These are phyloP conservation scores for Capsicum pubescens DNA, from an alignment of 257 asterid species.

Conservation along the genomic window DNA sequence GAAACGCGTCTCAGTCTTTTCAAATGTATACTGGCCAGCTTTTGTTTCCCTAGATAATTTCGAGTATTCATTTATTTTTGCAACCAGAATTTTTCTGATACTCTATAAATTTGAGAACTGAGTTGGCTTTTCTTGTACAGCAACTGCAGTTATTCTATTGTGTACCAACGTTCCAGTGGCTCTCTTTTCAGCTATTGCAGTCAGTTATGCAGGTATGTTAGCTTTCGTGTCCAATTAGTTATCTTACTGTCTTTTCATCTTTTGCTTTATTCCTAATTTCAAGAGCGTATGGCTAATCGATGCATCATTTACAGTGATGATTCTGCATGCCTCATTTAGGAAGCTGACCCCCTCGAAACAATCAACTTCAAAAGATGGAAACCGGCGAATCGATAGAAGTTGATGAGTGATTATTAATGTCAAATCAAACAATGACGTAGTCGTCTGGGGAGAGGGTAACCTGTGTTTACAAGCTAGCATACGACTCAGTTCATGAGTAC, in stretches of 20 bases:
- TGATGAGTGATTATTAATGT: slow-evolving; percentile 20
- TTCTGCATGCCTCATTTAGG: slow-evolving; percentile 85
- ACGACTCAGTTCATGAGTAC: background rate
- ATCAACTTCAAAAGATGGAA: slow-evolving; percentile 49
- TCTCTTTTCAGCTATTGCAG: slow-evolving; percentile 59
- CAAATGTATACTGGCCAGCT: background rate
- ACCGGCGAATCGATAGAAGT: slow-evolving; percentile 41
- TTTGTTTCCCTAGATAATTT: background rate
- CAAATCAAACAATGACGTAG: background rate
- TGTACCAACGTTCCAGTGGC: slow-evolving; percentile 75
- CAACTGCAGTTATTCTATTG: slow-evolving; percentile 63
- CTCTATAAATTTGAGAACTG: slow-evolving; percentile 19
- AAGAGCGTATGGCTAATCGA: slow-evolving; percentile 1
- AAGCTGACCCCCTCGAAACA: slow-evolving; percentile 74
- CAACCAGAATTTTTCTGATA: background rate
- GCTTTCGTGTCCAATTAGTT: background rate
- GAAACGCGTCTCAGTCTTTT: background rate
- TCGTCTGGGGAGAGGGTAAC: background rate
- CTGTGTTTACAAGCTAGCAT: background rate
- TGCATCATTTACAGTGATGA: slow-evolving; percentile 60
- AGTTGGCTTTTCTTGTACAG: slow-evolving; percentile 54
- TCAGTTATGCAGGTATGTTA: slow-evolving; percentile 75
- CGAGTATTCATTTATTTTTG: background rate
- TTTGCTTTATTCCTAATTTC: background rate
- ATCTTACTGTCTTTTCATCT: background rate